A percentile compares a stretch with the other conserved stretches of the same genome.
Evolutionary conservation across 1,284 basidiomycete genomes (phyloP).

Genomic region (Xerocomus amazonicus): DNA sequence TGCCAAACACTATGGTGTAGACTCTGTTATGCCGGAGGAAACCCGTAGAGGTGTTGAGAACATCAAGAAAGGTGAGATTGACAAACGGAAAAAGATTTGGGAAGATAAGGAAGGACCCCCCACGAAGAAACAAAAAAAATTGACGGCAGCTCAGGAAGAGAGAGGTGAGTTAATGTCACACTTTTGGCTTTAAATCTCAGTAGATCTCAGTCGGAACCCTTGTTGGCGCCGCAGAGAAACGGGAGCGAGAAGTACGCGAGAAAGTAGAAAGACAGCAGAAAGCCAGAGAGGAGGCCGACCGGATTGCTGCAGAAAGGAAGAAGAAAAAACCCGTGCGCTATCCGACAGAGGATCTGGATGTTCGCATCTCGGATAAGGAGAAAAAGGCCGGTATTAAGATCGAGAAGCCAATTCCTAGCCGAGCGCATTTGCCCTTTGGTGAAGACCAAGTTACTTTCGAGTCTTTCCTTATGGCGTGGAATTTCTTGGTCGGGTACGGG

Average conservation of each 20-base stretch:
- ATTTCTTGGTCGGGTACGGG: constrained; percentile 91
- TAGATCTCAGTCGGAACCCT: constrained; percentile 34
- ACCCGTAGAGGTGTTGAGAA: constrained; percentile 75
- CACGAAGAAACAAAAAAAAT: constrained; percentile 78
- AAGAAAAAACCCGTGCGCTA: constrained; percentile 89
- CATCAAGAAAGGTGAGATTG: constrained; percentile 82
- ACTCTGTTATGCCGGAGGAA: constrained; percentile 81
- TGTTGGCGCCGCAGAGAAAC: constrained; percentile 48
- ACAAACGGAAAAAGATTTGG: constrained; percentile 86
- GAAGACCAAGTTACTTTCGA: constrained; percentile 73
- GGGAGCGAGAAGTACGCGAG: constrained; percentile 64
- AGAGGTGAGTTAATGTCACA: constrained; percentile 46
- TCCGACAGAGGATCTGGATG: constrained; percentile 79
- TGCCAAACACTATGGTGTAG: constrained; percentile 80
- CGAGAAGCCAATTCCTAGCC: constrained; percentile 67
- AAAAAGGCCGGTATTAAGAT: constrained; percentile 70
- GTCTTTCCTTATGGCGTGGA: constrained; percentile 85
- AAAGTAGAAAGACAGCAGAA: constrained; percentile 64
- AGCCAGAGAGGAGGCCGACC: constrained; percentile 67
- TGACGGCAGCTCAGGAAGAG: constrained; percentile 65
- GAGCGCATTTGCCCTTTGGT: constrained; percentile 69
- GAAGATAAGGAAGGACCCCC: constrained; percentile 78
- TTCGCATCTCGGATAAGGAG: constrained; percentile 73
- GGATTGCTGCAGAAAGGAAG: constrained; percentile 71
- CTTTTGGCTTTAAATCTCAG: constrained; percentile 10